Conservation (phyloP, 805 yeast species). For the Tetrapisispora iriomotensis region DNA sequence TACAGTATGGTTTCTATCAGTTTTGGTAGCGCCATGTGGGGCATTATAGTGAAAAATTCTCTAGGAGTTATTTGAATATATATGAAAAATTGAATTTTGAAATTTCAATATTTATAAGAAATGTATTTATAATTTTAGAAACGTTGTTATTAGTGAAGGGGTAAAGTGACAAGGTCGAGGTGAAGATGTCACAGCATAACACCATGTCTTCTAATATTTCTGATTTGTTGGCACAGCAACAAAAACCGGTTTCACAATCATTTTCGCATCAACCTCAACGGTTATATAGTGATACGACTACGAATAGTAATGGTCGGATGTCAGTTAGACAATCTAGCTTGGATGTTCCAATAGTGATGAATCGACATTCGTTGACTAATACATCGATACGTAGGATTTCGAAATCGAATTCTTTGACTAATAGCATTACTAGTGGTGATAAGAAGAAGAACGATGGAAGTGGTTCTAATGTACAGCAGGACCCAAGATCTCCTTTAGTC, state of each 20-base stretch:
- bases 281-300: neutral
- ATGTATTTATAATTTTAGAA: too few species aligned
- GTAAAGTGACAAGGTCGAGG: too few species aligned
- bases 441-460: conserved; percentile 3
- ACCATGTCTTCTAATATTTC: conserved; percentile 31
- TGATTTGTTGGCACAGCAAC: conserved; percentile 35
- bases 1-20: too few species aligned
- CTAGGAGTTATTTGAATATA: too few species aligned
- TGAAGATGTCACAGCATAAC: conserved; percentile 28
- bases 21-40: too few species aligned
- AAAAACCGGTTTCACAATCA: conserved; percentile 38
- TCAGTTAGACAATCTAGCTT: neutral
- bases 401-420: neutral
- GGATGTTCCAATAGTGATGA: neutral
- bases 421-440: neutral
- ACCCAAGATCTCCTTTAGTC: conserved; percentile 41
- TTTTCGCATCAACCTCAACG: neutral
- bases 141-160: too few species aligned
- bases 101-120: too few species aligned
- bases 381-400: conserved; percentile 1
- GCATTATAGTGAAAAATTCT: too few species aligned
- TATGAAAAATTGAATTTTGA: too few species aligned
- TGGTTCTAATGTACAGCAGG: conserved; percentile 17
- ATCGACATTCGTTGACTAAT: neutral
- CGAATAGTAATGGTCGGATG: neutral